These are phyloP conservation scores for Cyclotella kingstonii DNA, from an alignment of 108 stramenopile genomes.

Conservation along the genomic window DNA sequence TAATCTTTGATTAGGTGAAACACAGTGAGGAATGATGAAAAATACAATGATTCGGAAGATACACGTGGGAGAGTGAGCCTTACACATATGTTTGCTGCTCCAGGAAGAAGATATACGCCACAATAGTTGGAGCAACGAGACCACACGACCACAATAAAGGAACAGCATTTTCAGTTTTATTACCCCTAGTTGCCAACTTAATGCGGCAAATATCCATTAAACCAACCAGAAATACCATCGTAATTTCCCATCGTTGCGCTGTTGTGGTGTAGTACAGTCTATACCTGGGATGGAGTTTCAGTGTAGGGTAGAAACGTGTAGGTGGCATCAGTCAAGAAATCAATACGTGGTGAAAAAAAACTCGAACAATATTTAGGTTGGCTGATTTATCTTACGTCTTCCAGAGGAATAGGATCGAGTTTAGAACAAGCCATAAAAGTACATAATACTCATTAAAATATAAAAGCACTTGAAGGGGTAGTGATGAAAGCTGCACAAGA, in stretches of 20 bases:
- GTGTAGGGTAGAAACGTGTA: background rate
- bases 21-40: background rate
- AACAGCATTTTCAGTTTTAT: slow-evolving; percentile 61
- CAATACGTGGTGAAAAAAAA: background rate
- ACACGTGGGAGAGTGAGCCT: too few relatives aligned
- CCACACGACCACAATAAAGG: slow-evolving; percentile 55
- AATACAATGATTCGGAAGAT: background rate
- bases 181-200: slow-evolving; percentile 56
- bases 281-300: slow-evolving; percentile 7
- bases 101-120: slow-evolving; percentile 58
- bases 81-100: slow-evolving; percentile 61
- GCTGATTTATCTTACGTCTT: slow-evolving; percentile 50
- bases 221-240: slow-evolving; percentile 47
- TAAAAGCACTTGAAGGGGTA: slow-evolving; percentile 58
- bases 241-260: slow-evolving; percentile 45
- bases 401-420: slow-evolving; percentile 50
- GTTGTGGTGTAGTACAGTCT: slow-evolving; percentile 30
- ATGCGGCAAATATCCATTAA: slow-evolving; percentile 51
- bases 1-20: slow-evolving; percentile 11
- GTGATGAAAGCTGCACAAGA: slow-evolving; percentile 43
- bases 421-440: slow-evolving; percentile 45
- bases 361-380: background rate
- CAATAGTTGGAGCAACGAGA: slow-evolving; percentile 46
- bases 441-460: slow-evolving; percentile 62
- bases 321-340: background rate